These are phyloP conservation scores for Chamaecrista fasciculata DNA, from an alignment of 306 rosid species.

Conservation along the genomic window DNA sequence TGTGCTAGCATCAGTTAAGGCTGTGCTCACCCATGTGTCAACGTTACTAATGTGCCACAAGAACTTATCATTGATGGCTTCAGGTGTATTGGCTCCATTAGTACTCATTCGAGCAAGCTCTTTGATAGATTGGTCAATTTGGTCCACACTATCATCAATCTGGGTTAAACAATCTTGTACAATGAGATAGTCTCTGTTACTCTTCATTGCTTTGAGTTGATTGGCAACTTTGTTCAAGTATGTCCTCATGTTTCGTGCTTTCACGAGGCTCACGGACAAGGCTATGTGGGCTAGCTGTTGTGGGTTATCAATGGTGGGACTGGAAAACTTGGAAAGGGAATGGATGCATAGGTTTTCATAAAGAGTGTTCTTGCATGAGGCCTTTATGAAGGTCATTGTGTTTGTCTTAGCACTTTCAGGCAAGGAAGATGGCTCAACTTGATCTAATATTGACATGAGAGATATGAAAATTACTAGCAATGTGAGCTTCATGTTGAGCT, in stretches of 20 bases:
- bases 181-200: constrained; percentile 27
- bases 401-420: constrained; percentile 17
- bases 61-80: constrained; percentile 26
- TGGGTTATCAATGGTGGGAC: constrained; percentile 34
- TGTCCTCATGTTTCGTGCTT: constrained; percentile 33
- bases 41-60: constrained; percentile 54
- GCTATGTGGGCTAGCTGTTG: constrained; percentile 49
- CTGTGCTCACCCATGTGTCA: no score
- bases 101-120: constrained; percentile 35
- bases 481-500: constrained; percentile 9
- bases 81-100: no score
- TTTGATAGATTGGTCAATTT: constrained; percentile 44
- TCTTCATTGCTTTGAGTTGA: constrained; percentile 22
- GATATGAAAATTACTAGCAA: constrained; percentile 22
- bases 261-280: constrained; percentile 45
- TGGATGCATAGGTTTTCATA: constrained; percentile 45
- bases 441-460: constrained; percentile 18
- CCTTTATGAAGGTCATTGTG: constrained; percentile 35
- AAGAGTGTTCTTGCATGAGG: constrained; percentile 51
- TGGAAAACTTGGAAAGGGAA: constrained; percentile 33
- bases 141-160: constrained; percentile 53
- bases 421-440: constrained; percentile 23
- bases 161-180: constrained; percentile 55
- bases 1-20: no score
- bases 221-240: no score